Evolutionary conservation across 768 basidiomycete species (phyloP).

Genomic region (Neoboletus magnificus): DNA sequence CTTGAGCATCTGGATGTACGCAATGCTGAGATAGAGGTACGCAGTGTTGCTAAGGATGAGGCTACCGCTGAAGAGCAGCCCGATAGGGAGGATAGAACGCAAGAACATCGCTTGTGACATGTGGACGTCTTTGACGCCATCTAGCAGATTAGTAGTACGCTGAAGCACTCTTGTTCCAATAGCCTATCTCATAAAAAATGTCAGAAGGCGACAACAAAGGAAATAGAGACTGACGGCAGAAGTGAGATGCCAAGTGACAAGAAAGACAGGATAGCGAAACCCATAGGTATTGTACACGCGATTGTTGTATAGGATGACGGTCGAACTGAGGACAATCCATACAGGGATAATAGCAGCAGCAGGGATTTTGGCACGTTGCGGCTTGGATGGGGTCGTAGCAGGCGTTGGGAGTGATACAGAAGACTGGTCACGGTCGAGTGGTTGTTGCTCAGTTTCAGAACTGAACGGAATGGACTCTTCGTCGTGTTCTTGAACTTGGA

Average conservation of each 20-base stretch:
- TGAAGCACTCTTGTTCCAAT: constrained; percentile 85
- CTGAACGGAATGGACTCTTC: constrained; percentile 6
- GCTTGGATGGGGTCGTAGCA: constrained; percentile 41
- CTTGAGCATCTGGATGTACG: constrained; percentile 98
- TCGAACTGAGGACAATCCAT: constrained; percentile 87
- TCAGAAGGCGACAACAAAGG: constrained; percentile 1
- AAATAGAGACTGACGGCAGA: constrained; percentile 50
- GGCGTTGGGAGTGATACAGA: constrained; percentile 53
- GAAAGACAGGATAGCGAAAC: constrained; percentile 90
- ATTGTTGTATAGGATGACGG: constrained; percentile 97
- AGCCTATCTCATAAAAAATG: constrained; percentile 39
- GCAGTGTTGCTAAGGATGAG: constrained; percentile 91
- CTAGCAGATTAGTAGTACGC: constrained; percentile 76
- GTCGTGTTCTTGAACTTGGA: constrained; percentile 19
- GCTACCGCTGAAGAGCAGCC: constrained; percentile 88
- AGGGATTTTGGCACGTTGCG: constrained; percentile 53
- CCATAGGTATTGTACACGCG: constrained; percentile 77
- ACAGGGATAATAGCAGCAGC: constrained; percentile 77
- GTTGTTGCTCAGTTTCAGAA: neutral
- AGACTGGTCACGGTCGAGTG: constrained; percentile 4
- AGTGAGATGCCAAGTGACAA: constrained; percentile 81
- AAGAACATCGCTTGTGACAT: constrained; percentile 78
- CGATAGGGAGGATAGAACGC: constrained; percentile 89
- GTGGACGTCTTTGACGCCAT: constrained; percentile 73
- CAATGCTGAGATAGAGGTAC: constrained; percentile 86